These are phyloP conservation scores for Salix brachista DNA, from an alignment of 345 rosid genomes.

Conservation along the genomic window DNA sequence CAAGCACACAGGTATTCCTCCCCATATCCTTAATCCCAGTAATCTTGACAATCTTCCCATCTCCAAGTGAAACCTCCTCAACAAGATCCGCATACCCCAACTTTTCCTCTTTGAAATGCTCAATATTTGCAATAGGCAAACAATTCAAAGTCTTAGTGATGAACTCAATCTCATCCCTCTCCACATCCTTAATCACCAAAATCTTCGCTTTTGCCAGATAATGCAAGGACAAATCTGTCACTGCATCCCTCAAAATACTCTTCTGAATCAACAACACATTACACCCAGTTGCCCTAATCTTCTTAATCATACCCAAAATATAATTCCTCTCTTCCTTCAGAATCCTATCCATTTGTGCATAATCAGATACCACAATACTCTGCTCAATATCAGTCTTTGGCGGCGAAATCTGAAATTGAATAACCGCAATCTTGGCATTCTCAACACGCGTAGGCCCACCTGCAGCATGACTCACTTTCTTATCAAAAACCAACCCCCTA, in stretches of 20 bases:
- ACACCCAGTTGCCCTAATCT: conserved; percentile 88
- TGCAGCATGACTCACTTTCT: conserved; percentile 87
- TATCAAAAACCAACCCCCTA: conserved; percentile 85
- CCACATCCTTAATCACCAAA: conserved; percentile 89
- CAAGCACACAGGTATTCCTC: conserved; percentile 82
- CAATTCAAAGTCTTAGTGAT: conserved; percentile 92
- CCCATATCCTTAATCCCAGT: conserved; percentile 94
- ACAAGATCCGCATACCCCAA: conserved; percentile 84
- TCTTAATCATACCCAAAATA: conserved; percentile 91
- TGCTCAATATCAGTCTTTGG: conserved; percentile 97
- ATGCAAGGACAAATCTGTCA: conserved; percentile 87
- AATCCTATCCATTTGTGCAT: conserved; percentile 98
- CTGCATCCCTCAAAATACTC: conserved; percentile 98
- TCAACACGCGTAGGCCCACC: conserved; percentile 85
- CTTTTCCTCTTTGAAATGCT: conserved; percentile 86
- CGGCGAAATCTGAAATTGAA: conserved; percentile 97
- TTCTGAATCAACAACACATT: conserved; percentile 91
- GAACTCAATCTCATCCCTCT: conserved; percentile 95
- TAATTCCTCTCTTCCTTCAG: conserved; percentile 97
- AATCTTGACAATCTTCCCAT: conserved; percentile 86
- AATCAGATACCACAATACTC: conserved; percentile 93
- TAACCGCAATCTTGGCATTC: conserved; percentile 90
- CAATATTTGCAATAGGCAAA: conserved; percentile 91
- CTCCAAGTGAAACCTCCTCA: conserved; percentile 92
- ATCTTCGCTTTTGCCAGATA: conserved; percentile 91